Conservation (phyloP, 441 rosid genomes). For the Croton setiger region DNA sequence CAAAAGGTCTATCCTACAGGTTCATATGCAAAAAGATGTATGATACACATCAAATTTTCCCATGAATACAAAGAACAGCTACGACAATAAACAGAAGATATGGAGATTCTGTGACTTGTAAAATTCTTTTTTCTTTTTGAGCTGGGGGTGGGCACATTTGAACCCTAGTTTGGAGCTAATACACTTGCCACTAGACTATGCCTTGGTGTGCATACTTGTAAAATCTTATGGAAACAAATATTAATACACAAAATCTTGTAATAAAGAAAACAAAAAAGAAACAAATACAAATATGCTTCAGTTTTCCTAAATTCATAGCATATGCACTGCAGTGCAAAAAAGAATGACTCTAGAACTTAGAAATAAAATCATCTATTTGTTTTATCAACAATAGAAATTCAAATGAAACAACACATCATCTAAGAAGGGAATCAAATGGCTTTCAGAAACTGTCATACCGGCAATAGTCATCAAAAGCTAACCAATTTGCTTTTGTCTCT, state of each 20-base stretch:
- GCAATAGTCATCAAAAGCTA: slow-evolving; percentile 60
- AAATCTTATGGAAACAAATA: neutral
- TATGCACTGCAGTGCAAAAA: neutral
- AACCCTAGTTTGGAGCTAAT: too few species aligned
- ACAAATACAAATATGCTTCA: neutral
- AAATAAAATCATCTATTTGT: neutral
- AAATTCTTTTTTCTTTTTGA: neutral
- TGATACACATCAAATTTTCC: neutral
- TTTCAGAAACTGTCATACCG: slow-evolving; percentile 39
- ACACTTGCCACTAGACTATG: too few species aligned
- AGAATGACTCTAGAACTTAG: neutral
- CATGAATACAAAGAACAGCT: neutral
- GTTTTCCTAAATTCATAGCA: neutral
- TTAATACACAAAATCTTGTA: neutral
- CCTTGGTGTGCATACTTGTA: neutral
- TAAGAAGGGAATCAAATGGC: slow-evolving; percentile 10
- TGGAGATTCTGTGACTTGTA: neutral
- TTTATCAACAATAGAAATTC: neutral
- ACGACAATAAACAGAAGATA: neutral
- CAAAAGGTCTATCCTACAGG: neutral
- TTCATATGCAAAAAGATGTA: neutral
- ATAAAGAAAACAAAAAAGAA: neutral
- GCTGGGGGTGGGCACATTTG: too few species aligned
- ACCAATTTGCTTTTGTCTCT: slow-evolving; percentile 67
- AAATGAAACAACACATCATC: slow-evolving; percentile 11